These are phyloP conservation scores for Coemansia sp. DNA, from an alignment of 192 early-diverging fungal genomes.

Conservation along the genomic window DNA sequence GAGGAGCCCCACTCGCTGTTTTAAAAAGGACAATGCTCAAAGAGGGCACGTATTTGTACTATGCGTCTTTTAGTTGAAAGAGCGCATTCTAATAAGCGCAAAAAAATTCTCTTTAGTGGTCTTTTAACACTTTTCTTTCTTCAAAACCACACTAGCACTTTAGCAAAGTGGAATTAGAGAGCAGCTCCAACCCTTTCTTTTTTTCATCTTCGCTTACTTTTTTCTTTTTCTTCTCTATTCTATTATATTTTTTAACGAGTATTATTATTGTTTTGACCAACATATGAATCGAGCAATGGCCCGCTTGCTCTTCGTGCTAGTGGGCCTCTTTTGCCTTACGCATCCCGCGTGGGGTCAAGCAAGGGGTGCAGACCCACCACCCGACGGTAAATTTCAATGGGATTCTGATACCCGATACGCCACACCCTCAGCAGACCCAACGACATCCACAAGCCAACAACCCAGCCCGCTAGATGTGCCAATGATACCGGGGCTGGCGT, in stretches of 20 bases:
- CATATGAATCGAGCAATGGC: not conserved
- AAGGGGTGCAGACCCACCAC: not conserved
- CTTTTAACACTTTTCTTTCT: not conserved
- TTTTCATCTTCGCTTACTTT: not conserved
- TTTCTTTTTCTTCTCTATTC: not conserved
- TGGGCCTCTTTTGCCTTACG: not conserved
- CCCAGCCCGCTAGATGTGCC: not conserved
- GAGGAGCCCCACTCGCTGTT: not conserved
- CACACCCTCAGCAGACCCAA: not conserved
- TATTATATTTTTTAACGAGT: not conserved
- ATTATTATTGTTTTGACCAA: not conserved
- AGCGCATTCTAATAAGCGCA: not conserved
- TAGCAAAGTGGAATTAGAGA: not conserved
- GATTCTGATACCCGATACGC: not conserved
- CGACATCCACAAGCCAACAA: not conserved
- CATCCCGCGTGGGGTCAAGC: not conserved
- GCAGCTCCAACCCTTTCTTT: not conserved
- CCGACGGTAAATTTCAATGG: not conserved
- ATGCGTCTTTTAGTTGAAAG: not conserved
- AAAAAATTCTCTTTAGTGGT: not conserved
- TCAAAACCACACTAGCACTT: not conserved
- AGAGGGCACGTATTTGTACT: not conserved
- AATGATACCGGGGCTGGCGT: not conserved
- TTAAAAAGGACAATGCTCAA: not conserved
- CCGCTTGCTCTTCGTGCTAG: not conserved